These are phyloP conservation scores for Pseudogymnoascus sp. DNA, from an alignment of 2,329 filamentous ascomycete genomes.

Conservation along the genomic window DNA sequence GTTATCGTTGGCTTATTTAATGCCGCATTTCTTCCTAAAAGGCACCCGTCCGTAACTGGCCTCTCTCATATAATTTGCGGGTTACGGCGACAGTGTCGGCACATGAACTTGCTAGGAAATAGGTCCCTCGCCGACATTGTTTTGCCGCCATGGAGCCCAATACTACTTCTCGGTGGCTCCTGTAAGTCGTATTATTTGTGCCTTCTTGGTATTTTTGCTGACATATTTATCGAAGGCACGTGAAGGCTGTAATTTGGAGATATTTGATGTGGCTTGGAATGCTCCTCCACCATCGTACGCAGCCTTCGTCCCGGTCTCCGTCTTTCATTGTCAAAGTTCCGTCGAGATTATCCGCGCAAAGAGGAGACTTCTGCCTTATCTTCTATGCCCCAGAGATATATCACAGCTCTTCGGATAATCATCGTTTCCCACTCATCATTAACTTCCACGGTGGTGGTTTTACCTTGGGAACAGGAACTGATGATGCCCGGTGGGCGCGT, in stretches of 20 bases:
- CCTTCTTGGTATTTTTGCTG: neutral
- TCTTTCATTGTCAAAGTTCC: slow-evolving; percentile 29
- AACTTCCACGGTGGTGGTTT: slow-evolving; percentile 65
- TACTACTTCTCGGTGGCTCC: neutral
- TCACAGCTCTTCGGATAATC: slow-evolving; percentile 21
- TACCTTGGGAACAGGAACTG: slow-evolving; percentile 53
- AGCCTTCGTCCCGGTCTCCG: slow-evolving; percentile 25
- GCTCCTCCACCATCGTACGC: slow-evolving; percentile 28
- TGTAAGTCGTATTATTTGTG: neutral
- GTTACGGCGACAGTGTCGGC: no score
- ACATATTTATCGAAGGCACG: neutral
- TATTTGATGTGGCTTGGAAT: slow-evolving; percentile 30
- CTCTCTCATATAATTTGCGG: neutral
- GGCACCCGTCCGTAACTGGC: neutral
- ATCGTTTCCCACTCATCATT: slow-evolving; percentile 46
- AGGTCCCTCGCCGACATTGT: neutral
- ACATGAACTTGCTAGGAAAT: neutral
- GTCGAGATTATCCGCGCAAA: slow-evolving; percentile 22
- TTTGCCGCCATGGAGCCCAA: neutral
- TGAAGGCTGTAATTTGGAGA: slow-evolving; percentile 29
- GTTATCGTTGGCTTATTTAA: neutral
- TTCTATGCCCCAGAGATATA: slow-evolving; percentile 39
- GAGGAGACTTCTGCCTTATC: slow-evolving; percentile 32
- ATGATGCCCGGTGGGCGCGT: slow-evolving; percentile 56
- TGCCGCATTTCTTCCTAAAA: neutral